Conservation (phyloP, 192 early-diverging fungal species). For the Spinellus fusiger region DNA sequence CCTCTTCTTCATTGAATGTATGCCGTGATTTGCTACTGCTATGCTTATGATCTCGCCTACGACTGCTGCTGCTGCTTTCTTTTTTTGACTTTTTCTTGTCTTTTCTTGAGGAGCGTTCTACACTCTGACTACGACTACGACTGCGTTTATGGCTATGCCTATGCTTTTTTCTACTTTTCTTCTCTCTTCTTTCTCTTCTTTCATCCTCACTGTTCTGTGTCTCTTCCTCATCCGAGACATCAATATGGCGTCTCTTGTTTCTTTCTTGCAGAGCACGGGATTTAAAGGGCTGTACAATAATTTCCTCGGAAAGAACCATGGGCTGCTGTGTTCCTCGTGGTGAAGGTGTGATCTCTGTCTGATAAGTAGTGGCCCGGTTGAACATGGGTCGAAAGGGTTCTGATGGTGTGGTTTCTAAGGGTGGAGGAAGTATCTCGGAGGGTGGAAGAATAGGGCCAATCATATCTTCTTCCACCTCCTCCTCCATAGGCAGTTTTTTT, state of each 20-base stretch:
- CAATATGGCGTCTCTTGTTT: neutral
- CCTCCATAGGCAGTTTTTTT: too few relatives aligned
- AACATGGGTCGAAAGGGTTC: slow-evolving; percentile 33
- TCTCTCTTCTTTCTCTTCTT: neutral
- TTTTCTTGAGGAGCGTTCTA: neutral
- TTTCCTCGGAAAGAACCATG: slow-evolving; percentile 13
- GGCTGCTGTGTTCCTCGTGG: neutral
- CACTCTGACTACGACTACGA: neutral
- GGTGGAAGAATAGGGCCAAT: neutral
- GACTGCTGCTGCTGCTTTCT: neutral
- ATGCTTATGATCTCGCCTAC: neutral
- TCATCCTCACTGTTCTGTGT: neutral
- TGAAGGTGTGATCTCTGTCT: neutral
- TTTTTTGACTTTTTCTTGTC: neutral
- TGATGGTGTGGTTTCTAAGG: neutral
- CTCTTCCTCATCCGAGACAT: slow-evolving; percentile 5
- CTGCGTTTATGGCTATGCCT: neutral
- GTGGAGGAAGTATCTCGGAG: neutral
- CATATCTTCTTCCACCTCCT: neutral
- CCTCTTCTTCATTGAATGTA: neutral
- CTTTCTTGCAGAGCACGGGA: neutral
- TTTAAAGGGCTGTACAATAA: slow-evolving; percentile 20
- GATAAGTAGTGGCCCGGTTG: neutral
- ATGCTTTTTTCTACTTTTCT: neutral
- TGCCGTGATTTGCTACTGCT: neutral